Evolutionary conservation across 768 basidiomycete genomes (phyloP).

Genomic region (Lactifluus subvellereus): DNA sequence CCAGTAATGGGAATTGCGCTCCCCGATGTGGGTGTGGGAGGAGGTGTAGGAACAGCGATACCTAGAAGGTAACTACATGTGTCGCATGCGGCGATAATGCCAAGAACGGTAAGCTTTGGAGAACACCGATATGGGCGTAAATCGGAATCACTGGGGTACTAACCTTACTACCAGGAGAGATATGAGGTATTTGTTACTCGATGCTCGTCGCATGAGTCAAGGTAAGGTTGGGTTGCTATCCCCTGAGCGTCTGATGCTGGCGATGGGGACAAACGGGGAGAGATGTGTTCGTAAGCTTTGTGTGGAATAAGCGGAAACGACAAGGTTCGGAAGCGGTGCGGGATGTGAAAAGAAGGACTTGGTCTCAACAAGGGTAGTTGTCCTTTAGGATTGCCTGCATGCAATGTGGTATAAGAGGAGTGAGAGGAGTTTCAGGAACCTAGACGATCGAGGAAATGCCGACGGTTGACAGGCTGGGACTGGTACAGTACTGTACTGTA

Average conservation of each 20-base stretch:
- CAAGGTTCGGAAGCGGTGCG: conserved; percentile 19
- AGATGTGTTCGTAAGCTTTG: neutral
- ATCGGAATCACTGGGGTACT: conserved; percentile 7
- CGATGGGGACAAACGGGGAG: neutral
- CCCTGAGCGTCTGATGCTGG: neutral
- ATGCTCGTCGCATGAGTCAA: neutral
- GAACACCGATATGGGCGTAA: conserved; percentile 19
- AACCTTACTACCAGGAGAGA: conserved; percentile 1
- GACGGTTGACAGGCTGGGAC: neutral
- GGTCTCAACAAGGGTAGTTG: neutral
- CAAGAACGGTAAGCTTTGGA: conserved; percentile 12
- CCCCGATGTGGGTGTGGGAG: neutral
- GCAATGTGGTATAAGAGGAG: neutral
- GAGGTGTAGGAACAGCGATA: conserved; percentile 12
- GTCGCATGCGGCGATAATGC: conserved; percentile 17
- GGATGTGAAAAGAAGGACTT: neutral
- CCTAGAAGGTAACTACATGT: neutral
- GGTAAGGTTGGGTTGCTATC: neutral
- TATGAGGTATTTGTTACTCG: neutral
- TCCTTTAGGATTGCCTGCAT: neutral
- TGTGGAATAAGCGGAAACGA: conserved; percentile 13
- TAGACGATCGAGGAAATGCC: neutral
- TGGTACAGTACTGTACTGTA: neutral
- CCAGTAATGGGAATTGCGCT: conserved; percentile 1
- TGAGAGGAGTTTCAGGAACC: neutral